Evolutionary conservation across 257 asterid genomes (phyloP).

Genomic region (Nicotiana attenuata): DNA sequence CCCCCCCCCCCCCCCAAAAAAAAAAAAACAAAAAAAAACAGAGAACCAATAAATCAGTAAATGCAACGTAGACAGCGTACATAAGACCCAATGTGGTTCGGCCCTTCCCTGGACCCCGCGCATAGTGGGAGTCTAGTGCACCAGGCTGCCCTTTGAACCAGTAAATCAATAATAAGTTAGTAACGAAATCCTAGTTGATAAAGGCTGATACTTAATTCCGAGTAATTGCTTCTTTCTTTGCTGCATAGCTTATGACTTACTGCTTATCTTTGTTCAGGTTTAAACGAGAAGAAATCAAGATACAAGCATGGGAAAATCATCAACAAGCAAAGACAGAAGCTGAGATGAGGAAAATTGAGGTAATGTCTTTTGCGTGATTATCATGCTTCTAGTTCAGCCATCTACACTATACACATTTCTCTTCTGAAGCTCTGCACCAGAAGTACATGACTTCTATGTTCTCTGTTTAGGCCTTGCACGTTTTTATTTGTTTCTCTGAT

Average conservation of each 20-base stretch:
- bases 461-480: not conserved
- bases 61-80: too few relatives aligned
- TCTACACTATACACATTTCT: not conserved
- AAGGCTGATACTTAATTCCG: not conserved
- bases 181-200: not conserved
- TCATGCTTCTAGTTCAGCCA: not conserved
- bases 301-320: conserved; percentile 25
- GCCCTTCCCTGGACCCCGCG: too few relatives aligned
- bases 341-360: conserved; percentile 25
- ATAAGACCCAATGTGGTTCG: too few relatives aligned
- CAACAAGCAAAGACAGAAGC: conserved; percentile 22
- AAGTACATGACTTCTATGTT: not conserved
- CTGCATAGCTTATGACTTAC: not conserved
- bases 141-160: too few relatives aligned
- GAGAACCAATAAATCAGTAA: not conserved
- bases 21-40: not conserved
- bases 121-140: too few relatives aligned
- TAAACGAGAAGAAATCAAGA: conserved; percentile 24
- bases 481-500: not conserved
- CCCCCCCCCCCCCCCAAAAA: too few relatives aligned
- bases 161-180: too few relatives aligned
- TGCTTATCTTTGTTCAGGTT: conserved; percentile 6
- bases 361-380: not conserved
- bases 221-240: conserved; percentile 1
- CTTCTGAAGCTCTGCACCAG: not conserved